These are phyloP conservation scores for Akebia trifoliata DNA, from an alignment of 164 flowering plant genomes.

Conservation along the genomic window DNA sequence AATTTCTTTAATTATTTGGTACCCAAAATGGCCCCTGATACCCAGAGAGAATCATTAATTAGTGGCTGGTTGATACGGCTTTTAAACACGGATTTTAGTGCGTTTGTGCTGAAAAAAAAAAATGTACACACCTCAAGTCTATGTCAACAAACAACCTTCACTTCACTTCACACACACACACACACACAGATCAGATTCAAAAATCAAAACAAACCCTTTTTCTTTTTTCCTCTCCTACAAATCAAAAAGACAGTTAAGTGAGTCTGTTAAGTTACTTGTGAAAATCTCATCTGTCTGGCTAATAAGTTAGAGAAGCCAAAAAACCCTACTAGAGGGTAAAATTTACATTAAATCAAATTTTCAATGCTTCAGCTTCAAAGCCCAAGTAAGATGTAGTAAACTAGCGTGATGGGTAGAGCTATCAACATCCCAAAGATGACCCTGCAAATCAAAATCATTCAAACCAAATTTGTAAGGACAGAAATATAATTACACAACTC, in stretches of 20 bases:
- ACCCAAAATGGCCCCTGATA: too few species aligned
- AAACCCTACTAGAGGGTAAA: constrained; percentile 1
- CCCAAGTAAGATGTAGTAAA: constrained; percentile 13
- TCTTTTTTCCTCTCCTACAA: background rate
- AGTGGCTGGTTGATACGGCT: too few species aligned
- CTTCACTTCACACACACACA: too few species aligned
- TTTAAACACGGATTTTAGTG: too few species aligned
- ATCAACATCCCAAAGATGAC: constrained; percentile 11
- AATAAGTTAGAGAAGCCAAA: constrained; percentile 2
- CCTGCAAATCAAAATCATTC: constrained; percentile 7
- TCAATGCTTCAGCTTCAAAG: constrained; percentile 4
- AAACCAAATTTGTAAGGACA: too few species aligned
- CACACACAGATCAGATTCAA: too few species aligned
- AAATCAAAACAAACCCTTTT: too few species aligned
- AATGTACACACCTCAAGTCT: too few species aligned
- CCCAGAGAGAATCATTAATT: too few species aligned
- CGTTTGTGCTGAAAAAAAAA: too few species aligned
- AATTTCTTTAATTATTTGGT: too few species aligned
- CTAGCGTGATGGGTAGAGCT: constrained; percentile 13
- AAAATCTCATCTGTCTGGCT: background rate
- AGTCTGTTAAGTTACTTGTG: background rate
- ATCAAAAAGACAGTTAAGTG: background rate
- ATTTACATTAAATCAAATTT: background rate
- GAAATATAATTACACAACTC: background rate
- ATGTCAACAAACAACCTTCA: too few species aligned